Conservation (phyloP, 139 green algal genomes). For the Picochlorum costavermella region DNA sequence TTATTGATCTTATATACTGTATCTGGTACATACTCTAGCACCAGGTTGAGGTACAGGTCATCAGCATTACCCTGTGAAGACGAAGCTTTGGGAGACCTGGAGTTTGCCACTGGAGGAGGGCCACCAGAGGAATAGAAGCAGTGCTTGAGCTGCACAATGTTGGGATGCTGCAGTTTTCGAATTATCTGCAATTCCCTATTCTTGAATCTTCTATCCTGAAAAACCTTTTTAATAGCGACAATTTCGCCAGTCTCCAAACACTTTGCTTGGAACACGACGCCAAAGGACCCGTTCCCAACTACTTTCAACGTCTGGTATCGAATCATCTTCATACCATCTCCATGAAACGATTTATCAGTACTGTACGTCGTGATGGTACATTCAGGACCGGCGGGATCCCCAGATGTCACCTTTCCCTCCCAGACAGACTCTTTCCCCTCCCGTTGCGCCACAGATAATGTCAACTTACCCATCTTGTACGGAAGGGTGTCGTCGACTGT, state of each 20-base stretch:
- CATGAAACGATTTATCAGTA: not conserved
- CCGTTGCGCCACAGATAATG: constrained; percentile 32
- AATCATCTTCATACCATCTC: constrained; percentile 42
- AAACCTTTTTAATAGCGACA: constrained; percentile 99
- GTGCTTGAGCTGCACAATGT: constrained; percentile 94
- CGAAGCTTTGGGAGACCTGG: constrained; percentile 10
- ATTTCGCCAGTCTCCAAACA: constrained; percentile 91
- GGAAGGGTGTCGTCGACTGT: constrained; percentile 5
- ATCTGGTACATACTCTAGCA: constrained; percentile 97
- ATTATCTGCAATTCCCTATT: constrained; percentile 99
- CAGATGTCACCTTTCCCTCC: constrained; percentile 55
- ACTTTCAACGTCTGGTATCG: constrained; percentile 86
- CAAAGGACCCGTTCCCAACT: constrained; percentile 97
- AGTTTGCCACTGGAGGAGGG: not conserved
- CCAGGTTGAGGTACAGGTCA: constrained; percentile 95
- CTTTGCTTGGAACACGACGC: constrained; percentile 91
- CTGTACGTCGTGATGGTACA: constrained; percentile 44
- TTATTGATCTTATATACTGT: constrained; percentile 96
- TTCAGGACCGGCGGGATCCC: constrained; percentile 44
- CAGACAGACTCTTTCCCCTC: constrained; percentile 41
- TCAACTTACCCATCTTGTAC: constrained; percentile 54
- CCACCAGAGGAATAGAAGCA: constrained; percentile 83
- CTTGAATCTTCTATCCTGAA: constrained; percentile 99
- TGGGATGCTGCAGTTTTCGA: constrained; percentile 91
- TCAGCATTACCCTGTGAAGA: constrained; percentile 8